Conservation (phyloP, 169 alveolate species). For the Cryptosporidium felis region DNA sequence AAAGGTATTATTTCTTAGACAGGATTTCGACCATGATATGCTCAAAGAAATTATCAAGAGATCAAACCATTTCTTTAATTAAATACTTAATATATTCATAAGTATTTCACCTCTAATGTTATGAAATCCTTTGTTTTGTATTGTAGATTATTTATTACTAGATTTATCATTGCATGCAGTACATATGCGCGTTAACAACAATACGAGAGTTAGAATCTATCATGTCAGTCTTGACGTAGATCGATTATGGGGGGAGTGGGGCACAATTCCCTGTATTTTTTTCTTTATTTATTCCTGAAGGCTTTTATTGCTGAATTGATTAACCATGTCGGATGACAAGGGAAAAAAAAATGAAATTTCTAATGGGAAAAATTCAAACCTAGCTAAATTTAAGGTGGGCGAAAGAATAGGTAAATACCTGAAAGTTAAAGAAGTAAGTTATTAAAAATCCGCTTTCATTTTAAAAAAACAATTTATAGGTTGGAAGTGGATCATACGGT, state of each 20-base stretch:
- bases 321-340: constrained; percentile 12
- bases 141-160: too few relatives aligned
- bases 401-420: constrained; percentile 56
- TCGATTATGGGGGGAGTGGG: constrained; percentile 2
- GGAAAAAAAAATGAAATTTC: background rate
- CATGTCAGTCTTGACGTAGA: constrained; percentile 7
- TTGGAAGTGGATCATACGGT: constrained; percentile 71
- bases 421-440: constrained; percentile 54
- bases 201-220: constrained; percentile 29
- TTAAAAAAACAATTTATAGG: background rate
- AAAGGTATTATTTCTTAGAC: constrained; percentile 9
- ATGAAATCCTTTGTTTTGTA: too few relatives aligned
- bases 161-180: too few relatives aligned
- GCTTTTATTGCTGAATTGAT: background rate
- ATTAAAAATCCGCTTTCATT: background rate
- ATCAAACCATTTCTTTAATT: constrained; percentile 41
- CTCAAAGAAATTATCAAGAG: constrained; percentile 6
- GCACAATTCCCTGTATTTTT: background rate
- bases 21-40: constrained; percentile 37
- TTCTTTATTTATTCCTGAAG: background rate
- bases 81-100: background rate
- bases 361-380: background rate
- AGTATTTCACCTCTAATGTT: too few relatives aligned
- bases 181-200: constrained; percentile 1
- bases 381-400: constrained; percentile 27